Evolutionary conservation across 805 yeast species (phyloP).

Genomic region (Starmerella tilneyi): DNA sequence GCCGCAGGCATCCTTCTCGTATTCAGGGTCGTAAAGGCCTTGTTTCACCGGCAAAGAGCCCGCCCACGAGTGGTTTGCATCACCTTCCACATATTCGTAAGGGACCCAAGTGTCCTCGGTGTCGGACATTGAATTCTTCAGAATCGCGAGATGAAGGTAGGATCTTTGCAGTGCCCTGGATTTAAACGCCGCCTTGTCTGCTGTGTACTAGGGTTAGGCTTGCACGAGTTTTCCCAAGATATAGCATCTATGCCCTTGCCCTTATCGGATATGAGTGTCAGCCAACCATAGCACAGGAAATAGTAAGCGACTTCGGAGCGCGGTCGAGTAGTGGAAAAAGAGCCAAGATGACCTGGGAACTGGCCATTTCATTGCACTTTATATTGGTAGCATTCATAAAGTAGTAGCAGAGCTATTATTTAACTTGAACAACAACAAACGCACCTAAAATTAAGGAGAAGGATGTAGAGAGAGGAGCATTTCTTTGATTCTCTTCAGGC

Average conservation of each 20-base stretch:
- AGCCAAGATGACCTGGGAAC: not conserved
- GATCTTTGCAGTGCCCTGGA: not conserved
- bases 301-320: not conserved
- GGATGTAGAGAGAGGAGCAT: too few relatives aligned
- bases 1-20: constrained; percentile 96
- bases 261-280: not conserved
- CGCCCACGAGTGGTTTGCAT: constrained; percentile 85
- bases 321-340: not conserved
- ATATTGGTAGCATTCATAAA: too few relatives aligned
- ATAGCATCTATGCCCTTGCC: constrained; percentile 3
- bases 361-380: not conserved
- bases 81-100: constrained; percentile 61
- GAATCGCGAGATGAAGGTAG: not conserved
- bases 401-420: too few relatives aligned
- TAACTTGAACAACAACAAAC: too few relatives aligned
- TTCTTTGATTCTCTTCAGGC: too few relatives aligned
- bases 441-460: too few relatives aligned
- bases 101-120: constrained; percentile 27
- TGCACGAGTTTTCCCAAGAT: constrained; percentile 6
- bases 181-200: not conserved
- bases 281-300: constrained; percentile 1
- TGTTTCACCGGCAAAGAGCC: constrained; percentile 72
- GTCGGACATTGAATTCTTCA: constrained; percentile 6
- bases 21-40: constrained; percentile 88
- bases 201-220: constrained; percentile 4